A percentile compares a stretch with the other conserved stretches of the same genome.
phyloP scores from a whole-genome alignment of 2,329 filamentous ascomycete species.

The Knoxdaviesia proteae region DNA sequence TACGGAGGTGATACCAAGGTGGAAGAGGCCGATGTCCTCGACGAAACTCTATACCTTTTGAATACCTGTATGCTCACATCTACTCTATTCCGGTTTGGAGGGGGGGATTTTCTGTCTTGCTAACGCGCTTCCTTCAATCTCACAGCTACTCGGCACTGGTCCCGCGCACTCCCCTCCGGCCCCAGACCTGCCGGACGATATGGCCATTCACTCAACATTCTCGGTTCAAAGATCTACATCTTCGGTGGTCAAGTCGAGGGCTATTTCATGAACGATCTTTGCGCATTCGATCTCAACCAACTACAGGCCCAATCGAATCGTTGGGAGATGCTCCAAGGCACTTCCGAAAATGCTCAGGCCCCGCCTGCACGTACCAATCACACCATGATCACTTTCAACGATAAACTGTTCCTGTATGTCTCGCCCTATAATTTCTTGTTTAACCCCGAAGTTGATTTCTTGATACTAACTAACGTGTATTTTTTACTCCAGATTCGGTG shows the following conservation, averaged over 20 bases:
- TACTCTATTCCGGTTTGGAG: background rate
- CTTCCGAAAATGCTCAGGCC: constrained; percentile 14
- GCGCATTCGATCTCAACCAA: constrained; percentile 89
- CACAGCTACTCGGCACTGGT: constrained; percentile 92
- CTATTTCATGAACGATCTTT: constrained; percentile 91
- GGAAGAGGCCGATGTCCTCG: constrained; percentile 73
- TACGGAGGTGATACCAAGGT: constrained; percentile 97
- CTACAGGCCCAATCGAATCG: constrained; percentile 76
- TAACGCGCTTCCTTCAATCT: background rate
- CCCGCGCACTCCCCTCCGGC: constrained; percentile 71
- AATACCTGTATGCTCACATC: constrained; percentile 65
- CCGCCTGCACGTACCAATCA: constrained; percentile 80
- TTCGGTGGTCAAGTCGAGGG: constrained; percentile 97
- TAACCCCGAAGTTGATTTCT: background rate
- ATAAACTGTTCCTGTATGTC: constrained; percentile 78
- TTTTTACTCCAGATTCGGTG: constrained; percentile 51
- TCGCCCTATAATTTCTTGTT: background rate
- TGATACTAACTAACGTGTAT: constrained; percentile 1
- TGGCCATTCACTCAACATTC: constrained; percentile 86
- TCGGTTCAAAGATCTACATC: constrained; percentile 92
- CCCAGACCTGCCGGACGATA: constrained; percentile 77
- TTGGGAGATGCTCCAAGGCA: constrained; percentile 72
- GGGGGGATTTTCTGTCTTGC: background rate
- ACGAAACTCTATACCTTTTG: constrained; percentile 87
- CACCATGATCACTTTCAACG: constrained; percentile 74